A percentile compares a stretch with the other conserved stretches of the same genome.
Conservation (phyloP, 352 stramenopile species). For the Halophytophthora batemanensis region DNA sequence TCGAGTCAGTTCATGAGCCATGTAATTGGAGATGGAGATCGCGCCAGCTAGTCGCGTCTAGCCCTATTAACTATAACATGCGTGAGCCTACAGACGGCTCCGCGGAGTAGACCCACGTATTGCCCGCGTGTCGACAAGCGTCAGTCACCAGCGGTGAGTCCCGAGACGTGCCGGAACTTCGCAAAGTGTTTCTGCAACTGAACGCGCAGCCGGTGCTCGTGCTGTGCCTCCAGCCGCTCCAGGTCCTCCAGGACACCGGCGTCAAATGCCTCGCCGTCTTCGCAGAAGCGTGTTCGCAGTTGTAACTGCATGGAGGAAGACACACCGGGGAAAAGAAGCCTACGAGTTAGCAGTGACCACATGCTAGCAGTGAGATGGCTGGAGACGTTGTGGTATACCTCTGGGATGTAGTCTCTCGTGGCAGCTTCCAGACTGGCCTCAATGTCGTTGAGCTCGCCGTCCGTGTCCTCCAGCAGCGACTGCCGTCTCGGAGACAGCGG, state of each 20-base stretch:
- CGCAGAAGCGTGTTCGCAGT: constrained; percentile 21
- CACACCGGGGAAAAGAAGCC: not conserved
- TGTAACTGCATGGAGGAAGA: constrained; percentile 9
- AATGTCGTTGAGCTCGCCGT: constrained; percentile 24
- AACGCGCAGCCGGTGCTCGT: constrained; percentile 33
- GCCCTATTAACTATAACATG: too few species aligned
- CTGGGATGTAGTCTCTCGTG: constrained; percentile 39
- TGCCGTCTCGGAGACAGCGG: constrained; percentile 25
- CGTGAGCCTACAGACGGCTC: too few species aligned
- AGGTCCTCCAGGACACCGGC: constrained; percentile 26
- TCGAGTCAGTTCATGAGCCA: not conserved
- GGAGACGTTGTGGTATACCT: constrained; percentile 12
- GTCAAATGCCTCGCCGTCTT: constrained; percentile 15
- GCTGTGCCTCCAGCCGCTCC: constrained; percentile 26
- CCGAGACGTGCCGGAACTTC: constrained; percentile 31
- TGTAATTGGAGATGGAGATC: too few species aligned
- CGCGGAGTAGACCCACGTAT: not conserved
- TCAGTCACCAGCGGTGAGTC: not conserved
- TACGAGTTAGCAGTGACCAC: not conserved
- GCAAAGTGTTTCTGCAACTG: constrained; percentile 63
- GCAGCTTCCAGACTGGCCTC: constrained; percentile 25
- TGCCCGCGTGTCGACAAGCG: not conserved
- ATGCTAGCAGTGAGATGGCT: not conserved
- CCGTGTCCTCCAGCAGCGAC: constrained; percentile 4
- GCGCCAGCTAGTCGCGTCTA: too few species aligned